A percentile compares a stretch with the other conserved stretches of the same genome.
Evolutionary conservation across 331 rosid species (phyloP).

Genomic region (Pyracantha coccinea): DNA sequence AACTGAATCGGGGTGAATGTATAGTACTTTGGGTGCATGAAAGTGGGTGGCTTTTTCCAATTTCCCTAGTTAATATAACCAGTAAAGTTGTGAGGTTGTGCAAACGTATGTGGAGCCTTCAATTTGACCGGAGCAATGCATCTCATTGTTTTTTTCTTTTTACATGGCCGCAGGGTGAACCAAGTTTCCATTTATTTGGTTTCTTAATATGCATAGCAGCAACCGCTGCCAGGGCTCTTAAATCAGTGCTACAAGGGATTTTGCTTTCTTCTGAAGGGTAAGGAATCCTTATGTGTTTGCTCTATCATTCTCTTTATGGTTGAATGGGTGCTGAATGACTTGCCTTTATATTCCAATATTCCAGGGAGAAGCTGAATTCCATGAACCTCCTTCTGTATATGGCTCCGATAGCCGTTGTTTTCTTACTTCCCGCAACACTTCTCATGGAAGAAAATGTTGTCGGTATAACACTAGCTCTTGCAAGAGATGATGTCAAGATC

Average conservation of each 20-base stretch:
- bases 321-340: slow-evolving; percentile 20
- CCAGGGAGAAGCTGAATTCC: slow-evolving; percentile 82
- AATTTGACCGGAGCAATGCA: neutral
- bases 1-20: neutral
- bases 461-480: slow-evolving; percentile 71
- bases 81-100: neutral
- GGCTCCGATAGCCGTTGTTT: slow-evolving; percentile 83
- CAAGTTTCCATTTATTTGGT: slow-evolving; percentile 90
- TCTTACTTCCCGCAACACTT: slow-evolving; percentile 78
- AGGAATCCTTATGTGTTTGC: neutral
- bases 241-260: slow-evolving; percentile 86
- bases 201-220: slow-evolving; percentile 73
- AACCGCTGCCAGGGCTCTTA: slow-evolving; percentile 85
- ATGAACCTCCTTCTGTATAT: slow-evolving; percentile 87
- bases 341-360: slow-evolving; percentile 30
- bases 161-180: slow-evolving; percentile 60
- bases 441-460: slow-evolving; percentile 76
- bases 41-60: neutral
- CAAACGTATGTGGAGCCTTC: neutral
- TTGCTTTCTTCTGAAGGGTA: slow-evolving; percentile 85
- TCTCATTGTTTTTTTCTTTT: slow-evolving; percentile 5
- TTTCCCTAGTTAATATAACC: neutral
- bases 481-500: slow-evolving; percentile 67
- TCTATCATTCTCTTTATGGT: neutral
- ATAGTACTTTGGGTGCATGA: neutral